Conservation (phyloP, 176 grass and related monocot species). For the Metroxylon sagu region DNA sequence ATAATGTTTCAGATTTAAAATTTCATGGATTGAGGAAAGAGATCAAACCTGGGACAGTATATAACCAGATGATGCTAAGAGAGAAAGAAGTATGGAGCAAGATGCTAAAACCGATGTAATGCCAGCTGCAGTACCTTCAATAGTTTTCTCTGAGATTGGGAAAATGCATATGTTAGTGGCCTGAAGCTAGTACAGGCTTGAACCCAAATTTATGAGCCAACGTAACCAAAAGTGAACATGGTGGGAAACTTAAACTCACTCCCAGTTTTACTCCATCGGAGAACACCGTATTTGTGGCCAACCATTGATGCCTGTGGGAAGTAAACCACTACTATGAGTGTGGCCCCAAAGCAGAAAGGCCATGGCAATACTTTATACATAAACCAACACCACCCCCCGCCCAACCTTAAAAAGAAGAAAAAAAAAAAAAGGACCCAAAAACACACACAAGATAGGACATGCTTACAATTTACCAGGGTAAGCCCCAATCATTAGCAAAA, state of each 20-base stretch:
- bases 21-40: not conserved
- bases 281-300: slow-evolving; percentile 77
- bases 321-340: not conserved
- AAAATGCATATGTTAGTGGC: slow-evolving; percentile 5
- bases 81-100: slow-evolving; percentile 67
- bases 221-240: not conserved
- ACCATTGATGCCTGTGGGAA: slow-evolving; percentile 82
- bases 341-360: too few species aligned
- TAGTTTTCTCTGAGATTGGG: slow-evolving; percentile 65
- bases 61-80: slow-evolving; percentile 73
- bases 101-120: slow-evolving; percentile 77
- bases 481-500: too few species aligned
- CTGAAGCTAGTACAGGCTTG: not conserved
- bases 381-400: too few species aligned
- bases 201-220: too few species aligned
- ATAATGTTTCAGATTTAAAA: not conserved
- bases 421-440: too few species aligned
- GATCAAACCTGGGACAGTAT: slow-evolving; percentile 74
- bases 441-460: too few species aligned
- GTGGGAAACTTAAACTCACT: slow-evolving; percentile 41
- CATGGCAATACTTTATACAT: too few species aligned
- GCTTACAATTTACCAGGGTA: too few species aligned
- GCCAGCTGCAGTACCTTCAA: slow-evolving; percentile 94
- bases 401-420: too few species aligned
- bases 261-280: slow-evolving; percentile 95